Percentiles rank a stretch among this genome's conserved stretches.
Evolutionary conservation across 148 eudicot species (phyloP).

Genomic region (Beta vulgaris): DNA sequence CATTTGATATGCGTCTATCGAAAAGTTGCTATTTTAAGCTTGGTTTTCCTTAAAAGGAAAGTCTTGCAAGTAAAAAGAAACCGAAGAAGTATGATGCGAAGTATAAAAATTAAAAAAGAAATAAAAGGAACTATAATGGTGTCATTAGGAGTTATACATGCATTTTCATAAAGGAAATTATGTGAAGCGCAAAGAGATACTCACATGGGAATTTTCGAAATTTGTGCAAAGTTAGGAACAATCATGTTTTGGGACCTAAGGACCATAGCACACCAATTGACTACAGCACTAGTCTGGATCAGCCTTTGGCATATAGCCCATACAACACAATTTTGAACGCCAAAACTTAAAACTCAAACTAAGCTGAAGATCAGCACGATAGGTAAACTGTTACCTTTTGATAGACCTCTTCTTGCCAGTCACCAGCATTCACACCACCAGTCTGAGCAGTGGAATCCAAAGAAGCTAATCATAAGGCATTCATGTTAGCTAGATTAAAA

Average conservation of each 20-base stretch:
- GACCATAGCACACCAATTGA: background rate
- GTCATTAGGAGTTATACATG: background rate
- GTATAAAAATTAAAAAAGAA: too few relatives aligned
- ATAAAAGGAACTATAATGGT: too few relatives aligned
- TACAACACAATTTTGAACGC: background rate
- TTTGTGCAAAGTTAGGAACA: background rate
- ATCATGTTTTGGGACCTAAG: background rate
- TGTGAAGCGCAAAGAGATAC: background rate
- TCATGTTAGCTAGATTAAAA: background rate
- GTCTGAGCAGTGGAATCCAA: conserved; percentile 87
- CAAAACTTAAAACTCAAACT: background rate
- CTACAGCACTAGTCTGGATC: background rate
- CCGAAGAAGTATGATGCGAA: too few relatives aligned
- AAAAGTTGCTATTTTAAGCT: too few relatives aligned
- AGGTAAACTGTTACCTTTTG: conserved; percentile 63
- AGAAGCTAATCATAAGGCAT: conserved; percentile 36
- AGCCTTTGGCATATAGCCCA: background rate
- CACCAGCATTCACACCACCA: conserved; percentile 50
- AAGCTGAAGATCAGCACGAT: background rate
- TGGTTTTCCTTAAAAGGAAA: too few relatives aligned
- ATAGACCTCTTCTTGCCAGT: conserved; percentile 92
- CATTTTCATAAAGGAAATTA: background rate
- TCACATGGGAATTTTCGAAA: background rate
- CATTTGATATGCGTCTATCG: too few relatives aligned
- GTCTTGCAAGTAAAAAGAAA: too few relatives aligned